A percentile compares a stretch with the other conserved stretches of the same genome.
phyloP scores from a whole-genome alignment of 2,329 filamentous ascomycete genomes.

The Aspergillus ochraceus region DNA sequence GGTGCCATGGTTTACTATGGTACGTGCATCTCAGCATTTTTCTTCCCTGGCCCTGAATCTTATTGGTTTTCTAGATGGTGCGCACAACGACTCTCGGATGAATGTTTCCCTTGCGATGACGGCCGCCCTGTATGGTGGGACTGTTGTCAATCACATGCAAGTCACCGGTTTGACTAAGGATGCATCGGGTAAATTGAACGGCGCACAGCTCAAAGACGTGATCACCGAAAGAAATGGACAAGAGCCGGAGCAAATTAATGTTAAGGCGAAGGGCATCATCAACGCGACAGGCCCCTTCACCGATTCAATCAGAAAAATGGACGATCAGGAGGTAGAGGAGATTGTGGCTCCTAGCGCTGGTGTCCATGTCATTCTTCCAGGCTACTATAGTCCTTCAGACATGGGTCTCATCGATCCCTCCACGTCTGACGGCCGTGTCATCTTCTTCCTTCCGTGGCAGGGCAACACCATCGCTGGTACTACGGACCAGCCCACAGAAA shows the following conservation, averaged over 20 bases:
- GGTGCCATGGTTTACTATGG: constrained; percentile 86
- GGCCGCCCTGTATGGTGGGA: constrained; percentile 80
- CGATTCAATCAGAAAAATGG: constrained; percentile 81
- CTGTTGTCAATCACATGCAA: constrained; percentile 79
- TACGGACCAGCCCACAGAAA: constrained; percentile 74
- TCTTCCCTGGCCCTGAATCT: neutral
- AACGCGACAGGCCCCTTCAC: constrained; percentile 89
- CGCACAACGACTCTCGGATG: constrained; percentile 91
- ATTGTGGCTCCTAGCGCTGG: constrained; percentile 85
- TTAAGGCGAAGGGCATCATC: constrained; percentile 78
- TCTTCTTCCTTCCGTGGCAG: constrained; percentile 93
- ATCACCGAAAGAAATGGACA: constrained; percentile 66
- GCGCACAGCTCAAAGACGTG: constrained; percentile 71
- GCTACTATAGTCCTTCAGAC: constrained; percentile 79
- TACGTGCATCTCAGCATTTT: constrained; percentile 27
- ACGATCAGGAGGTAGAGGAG: constrained; percentile 68
- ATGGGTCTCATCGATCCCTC: constrained; percentile 87
- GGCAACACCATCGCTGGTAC: constrained; percentile 90
- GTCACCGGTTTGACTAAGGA: constrained; percentile 77
- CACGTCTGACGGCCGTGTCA: constrained; percentile 84
- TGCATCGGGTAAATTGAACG: constrained; percentile 68
- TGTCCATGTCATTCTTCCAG: constrained; percentile 82
- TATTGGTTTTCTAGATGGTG: constrained; percentile 61
- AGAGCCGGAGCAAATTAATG: constrained; percentile 62
- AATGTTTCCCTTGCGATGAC: constrained; percentile 88